Evolutionary conservation across 2,329 filamentous ascomycete species (phyloP).

Genomic region (Thielaviopsis populi): DNA sequence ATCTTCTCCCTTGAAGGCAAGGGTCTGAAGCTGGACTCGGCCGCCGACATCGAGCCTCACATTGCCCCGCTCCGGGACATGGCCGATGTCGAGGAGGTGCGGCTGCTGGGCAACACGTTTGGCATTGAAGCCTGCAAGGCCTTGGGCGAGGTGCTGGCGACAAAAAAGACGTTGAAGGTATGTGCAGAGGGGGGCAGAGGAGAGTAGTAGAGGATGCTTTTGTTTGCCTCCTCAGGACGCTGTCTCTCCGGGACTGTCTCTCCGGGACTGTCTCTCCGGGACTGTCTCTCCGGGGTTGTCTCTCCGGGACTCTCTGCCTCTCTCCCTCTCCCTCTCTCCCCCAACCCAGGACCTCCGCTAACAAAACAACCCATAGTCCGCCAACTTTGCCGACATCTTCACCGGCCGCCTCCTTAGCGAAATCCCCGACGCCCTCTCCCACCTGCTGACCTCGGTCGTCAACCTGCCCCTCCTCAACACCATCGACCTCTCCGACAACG

Average conservation of each 20-base stretch:
- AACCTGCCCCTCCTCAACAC: constrained; percentile 77
- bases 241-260: no score
- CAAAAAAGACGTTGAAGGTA: constrained; percentile 70
- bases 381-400: constrained; percentile 95
- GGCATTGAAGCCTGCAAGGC: constrained; percentile 77
- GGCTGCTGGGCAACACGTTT: constrained; percentile 79
- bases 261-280: no score
- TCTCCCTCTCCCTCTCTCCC: constrained; percentile 15
- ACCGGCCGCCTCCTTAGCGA: constrained; percentile 85
- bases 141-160: constrained; percentile 67
- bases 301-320: background rate
- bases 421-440: constrained; percentile 78
- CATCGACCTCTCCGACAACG: constrained; percentile 93
- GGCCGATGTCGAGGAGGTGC: constrained; percentile 68
- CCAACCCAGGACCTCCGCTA: background rate
- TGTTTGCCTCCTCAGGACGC: no score
- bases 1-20: constrained; percentile 84
- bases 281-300: no score
- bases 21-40: constrained; percentile 81
- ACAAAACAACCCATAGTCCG: constrained; percentile 34
- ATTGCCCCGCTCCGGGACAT: constrained; percentile 59
- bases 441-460: constrained; percentile 71
- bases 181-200: constrained; percentile 15
- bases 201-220: no score
- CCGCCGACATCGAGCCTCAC: constrained; percentile 71